Evolutionary conservation across 2,329 filamentous ascomycete species (phyloP).

Genomic region (Periconia macrospinosa): DNA sequence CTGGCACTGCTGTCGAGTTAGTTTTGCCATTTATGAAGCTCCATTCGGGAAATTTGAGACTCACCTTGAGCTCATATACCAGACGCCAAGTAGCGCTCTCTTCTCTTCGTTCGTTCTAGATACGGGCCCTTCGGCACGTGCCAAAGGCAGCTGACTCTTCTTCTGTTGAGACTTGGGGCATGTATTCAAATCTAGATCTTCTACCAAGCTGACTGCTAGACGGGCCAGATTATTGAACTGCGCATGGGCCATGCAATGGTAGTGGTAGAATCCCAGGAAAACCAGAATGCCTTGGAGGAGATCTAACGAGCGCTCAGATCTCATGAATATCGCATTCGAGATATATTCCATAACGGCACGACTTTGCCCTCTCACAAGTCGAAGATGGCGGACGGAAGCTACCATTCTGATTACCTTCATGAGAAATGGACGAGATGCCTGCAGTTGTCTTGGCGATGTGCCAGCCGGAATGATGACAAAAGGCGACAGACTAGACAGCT

Average conservation of each 20-base stretch:
- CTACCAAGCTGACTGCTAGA: slow-evolving; percentile 4
- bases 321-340: slow-evolving; percentile 8
- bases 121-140: neutral
- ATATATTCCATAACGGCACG: slow-evolving; percentile 7
- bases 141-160: no score
- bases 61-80: slow-evolving; percentile 10
- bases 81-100: slow-evolving; percentile 9
- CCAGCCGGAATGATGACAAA: slow-evolving; percentile 7
- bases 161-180: no score
- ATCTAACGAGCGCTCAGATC: slow-evolving; percentile 7
- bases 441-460: slow-evolving; percentile 6
- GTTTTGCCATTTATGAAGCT: slow-evolving; percentile 10
- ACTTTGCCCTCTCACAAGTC: slow-evolving; percentile 6
- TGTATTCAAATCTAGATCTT: no score
- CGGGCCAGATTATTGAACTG: slow-evolving; percentile 9
- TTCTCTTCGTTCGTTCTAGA: slow-evolving; percentile 11
- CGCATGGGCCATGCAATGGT: slow-evolving; percentile 8
- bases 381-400: slow-evolving; percentile 9
- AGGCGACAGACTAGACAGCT: neutral
- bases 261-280: slow-evolving; percentile 9
- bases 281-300: slow-evolving; percentile 10
- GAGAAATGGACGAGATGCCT: slow-evolving; percentile 7
- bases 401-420: slow-evolving; percentile 10
- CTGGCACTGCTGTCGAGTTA: slow-evolving; percentile 7
- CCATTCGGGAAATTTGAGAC: slow-evolving; percentile 2